Evolutionary conservation across 2,329 filamentous ascomycete species (phyloP), one percentile per base, ranked within the genome.

Genomic region (Trichoderma breve): DNA sequence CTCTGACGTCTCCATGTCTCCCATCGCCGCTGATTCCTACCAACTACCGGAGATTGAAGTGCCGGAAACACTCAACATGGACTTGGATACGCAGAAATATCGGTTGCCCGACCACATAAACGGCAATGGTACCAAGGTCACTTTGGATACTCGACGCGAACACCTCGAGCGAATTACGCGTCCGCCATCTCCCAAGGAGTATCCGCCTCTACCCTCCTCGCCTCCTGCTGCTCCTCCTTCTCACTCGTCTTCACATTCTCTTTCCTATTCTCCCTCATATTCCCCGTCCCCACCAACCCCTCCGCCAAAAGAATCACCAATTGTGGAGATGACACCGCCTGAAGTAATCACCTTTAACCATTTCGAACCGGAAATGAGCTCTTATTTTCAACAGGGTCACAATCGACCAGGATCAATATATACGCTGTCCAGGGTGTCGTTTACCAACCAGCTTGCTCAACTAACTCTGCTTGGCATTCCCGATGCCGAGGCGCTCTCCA

Each of bases 391-490:
- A 47, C 88, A 89, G 5, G 88, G 88, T 26, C 84, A 90, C 60
- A 89, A 88, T 72, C 88, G 94, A 14, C 87, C 94, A 4, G 93
- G 93, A 55, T 98, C 95, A 43, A 94, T 98, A 76, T 98, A 97
- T 82, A 97, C 96, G 2, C 88, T 99, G 72, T 97, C 94, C 2
- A 90, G 95, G 58, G 92, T 92, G 39, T 98, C 95, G 7, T 97
- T 99, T 81, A 93, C 94, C 74, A 97, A 93, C 77, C 96, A 98
- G 81, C 89, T 98, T 68, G 93, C 93, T 62, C 94, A 98, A 80
- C 86, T 99, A 74, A 98, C 95, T 0, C 94, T 94, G 21, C 91
- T 98, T 72, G 92, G 94, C 77, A 87, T 98, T 2, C 96, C 96
- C 1, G 92, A 97, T 80, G 93, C 95, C 67, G 90, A 91, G 57